phyloP scores from a whole-genome alignment of 2,329 filamentous ascomycete species.

The Coniella lustricola region DNA sequence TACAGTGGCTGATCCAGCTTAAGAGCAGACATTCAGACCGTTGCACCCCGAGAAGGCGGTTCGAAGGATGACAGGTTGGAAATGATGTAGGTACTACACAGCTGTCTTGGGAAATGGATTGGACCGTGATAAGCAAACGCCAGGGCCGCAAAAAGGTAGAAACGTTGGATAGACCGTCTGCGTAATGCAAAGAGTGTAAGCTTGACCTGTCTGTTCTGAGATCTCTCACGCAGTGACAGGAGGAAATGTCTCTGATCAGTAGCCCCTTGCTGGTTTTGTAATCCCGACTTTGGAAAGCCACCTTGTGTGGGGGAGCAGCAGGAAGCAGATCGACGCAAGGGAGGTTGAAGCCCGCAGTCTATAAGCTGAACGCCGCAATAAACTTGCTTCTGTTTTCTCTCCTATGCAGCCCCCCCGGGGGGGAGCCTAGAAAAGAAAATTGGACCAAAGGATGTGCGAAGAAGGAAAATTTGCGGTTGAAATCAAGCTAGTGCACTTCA shows the following conservation, averaged over 20 bases:
- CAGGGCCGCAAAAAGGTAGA: not conserved
- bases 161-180: constrained; percentile 1
- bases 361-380: constrained; percentile 10
- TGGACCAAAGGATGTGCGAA: not conserved
- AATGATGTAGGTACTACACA: constrained; percentile 24
- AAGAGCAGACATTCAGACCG: constrained; percentile 51
- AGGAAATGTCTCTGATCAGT: constrained; percentile 11
- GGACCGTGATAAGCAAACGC: not conserved
- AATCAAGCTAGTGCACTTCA: too few species aligned
- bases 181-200: constrained; percentile 19
- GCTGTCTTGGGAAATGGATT: constrained; percentile 29
- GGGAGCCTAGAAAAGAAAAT: constrained; percentile 2
- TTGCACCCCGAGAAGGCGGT: constrained; percentile 21
- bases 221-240: constrained; percentile 6
- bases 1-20: constrained; percentile 50
- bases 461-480: too few species aligned
- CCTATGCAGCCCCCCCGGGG: constrained; percentile 6
- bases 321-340: constrained; percentile 3
- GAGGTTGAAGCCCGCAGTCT: constrained; percentile 6
- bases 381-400: constrained; percentile 9
- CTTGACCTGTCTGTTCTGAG: constrained; percentile 11
- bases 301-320: not conserved
- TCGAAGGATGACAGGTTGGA: constrained; percentile 15
- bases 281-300: constrained; percentile 6
- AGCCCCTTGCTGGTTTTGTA: constrained; percentile 8